Evolutionary conservation across 352 stramenopile species (phyloP), one percentile per base, ranked within the genome.

Genomic region (Phytophthora tentaculata): DNA sequence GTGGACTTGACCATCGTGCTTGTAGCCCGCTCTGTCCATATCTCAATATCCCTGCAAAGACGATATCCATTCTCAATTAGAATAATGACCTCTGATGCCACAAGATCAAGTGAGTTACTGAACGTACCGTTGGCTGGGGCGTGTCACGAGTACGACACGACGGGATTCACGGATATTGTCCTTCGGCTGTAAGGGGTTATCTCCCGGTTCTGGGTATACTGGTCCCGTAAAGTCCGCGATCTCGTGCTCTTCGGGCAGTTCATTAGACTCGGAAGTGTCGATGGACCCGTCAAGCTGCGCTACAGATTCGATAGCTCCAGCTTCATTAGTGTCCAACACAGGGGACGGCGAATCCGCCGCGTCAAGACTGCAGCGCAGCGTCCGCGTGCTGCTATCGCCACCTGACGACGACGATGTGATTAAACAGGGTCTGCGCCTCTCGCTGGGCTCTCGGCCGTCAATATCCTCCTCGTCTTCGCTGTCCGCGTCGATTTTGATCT

Each of bases 11-110:
- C 72, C 84, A 91, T 93, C 59, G 81, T 91, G 64, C 76, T 95
- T 6, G 81, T 89, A 26, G 84, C 83, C 1, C 85, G 84, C 72
- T 94, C 80, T 22, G 86, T 91, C 87, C 87, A 95, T 74, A 89
- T 81, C 28, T 86, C 83, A 52, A 94, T 89, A 53, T 96, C 88
- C 6, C 84, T 92, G 64, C 39, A 56, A 55, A 56, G 50, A 51
- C 49, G 48, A 26, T 16, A 57, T 29, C 35, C 12, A 54, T 39
- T 57, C 55, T 56, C 51, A 54, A 10, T 54, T 45, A 69, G 23
- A 29, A 22, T 37, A 32, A 56, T 16, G 45, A 71, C 24, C 47
- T 49, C 17, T 32, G n/a, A 54, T 61, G 44, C 24, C 43, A 23
- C 50, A 50, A 41, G 44, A 64, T 24, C 43, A 16, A 7, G 20